These are phyloP conservation scores for Madurella fahalii DNA, from an alignment of 2,329 filamentous ascomycete genomes.

Conservation along the genomic window DNA sequence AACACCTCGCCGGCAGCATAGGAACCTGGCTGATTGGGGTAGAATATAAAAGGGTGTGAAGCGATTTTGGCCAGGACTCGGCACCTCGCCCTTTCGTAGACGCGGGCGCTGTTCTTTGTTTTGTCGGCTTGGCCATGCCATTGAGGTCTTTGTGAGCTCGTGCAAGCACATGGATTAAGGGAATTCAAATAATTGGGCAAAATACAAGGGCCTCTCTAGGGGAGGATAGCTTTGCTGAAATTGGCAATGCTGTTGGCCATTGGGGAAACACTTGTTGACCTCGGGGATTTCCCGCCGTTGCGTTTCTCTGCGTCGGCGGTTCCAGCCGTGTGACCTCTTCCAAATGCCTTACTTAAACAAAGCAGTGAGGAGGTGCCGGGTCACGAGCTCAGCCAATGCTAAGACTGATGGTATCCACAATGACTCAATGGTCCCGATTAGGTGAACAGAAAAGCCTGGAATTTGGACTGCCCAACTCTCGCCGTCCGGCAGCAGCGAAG, in stretches of 20 bases:
- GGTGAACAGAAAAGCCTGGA: constrained; percentile 2
- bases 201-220: background rate
- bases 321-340: constrained; percentile 11
- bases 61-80: background rate
- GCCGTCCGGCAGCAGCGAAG: background rate
- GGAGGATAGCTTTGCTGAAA: background rate
- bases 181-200: background rate
- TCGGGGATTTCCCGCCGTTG: background rate
- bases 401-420: constrained; percentile 9
- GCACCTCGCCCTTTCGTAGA: background rate
- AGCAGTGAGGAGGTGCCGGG: constrained; percentile 6
- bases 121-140: background rate
- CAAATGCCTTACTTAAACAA: constrained; percentile 12
- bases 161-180: background rate
- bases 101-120: no score
- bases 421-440: constrained; percentile 10
- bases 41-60: background rate
- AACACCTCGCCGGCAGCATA: background rate
- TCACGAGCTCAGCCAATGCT: constrained; percentile 12
- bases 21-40: background rate
- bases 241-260: background rate
- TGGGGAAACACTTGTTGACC: background rate
- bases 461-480: background rate
- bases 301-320: constrained; percentile 3
- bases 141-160: background rate